A percentile compares a stretch with the other conserved stretches of the same genome.
Conservation (phyloP, 176 grass and related monocot species). For the Cenchrus americanus region DNA sequence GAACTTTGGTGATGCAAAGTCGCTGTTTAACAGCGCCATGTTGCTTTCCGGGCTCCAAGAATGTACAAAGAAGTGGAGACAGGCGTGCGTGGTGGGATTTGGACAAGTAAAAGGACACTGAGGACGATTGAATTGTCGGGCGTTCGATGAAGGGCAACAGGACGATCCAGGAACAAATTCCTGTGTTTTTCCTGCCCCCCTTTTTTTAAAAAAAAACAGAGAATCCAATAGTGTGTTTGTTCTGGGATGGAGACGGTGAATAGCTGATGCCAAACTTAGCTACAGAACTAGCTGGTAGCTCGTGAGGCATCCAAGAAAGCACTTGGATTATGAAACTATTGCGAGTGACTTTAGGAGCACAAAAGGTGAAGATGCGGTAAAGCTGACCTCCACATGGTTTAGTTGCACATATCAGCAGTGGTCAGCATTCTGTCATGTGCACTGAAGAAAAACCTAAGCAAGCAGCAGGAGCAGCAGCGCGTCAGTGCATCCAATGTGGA, state of each 20-base stretch:
- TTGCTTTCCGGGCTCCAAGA: slow-evolving; percentile 40
- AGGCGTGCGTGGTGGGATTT: slow-evolving; percentile 49
- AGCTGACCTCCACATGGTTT: slow-evolving; percentile 50
- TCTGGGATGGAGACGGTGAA: not conserved
- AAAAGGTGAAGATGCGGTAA: slow-evolving; percentile 32
- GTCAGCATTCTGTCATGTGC: slow-evolving; percentile 46
- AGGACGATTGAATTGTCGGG: slow-evolving; percentile 36
- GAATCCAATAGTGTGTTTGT: not conserved
- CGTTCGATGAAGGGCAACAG: not conserved
- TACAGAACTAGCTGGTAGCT: slow-evolving; percentile 23
- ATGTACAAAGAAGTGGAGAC: slow-evolving; percentile 42
- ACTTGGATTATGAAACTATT: slow-evolving; percentile 23
- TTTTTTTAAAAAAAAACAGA: not conserved
- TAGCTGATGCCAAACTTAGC: slow-evolving; percentile 5
- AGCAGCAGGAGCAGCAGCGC: slow-evolving; percentile 13
- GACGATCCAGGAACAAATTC: slow-evolving; percentile 5
- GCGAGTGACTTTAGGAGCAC: slow-evolving; percentile 30
- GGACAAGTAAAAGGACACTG: slow-evolving; percentile 41
- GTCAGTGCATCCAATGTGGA: slow-evolving; percentile 39
- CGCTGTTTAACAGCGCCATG: slow-evolving; percentile 27
- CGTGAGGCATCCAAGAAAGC: slow-evolving; percentile 34
- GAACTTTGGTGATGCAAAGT: slow-evolving; percentile 33
- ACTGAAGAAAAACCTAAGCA: slow-evolving; percentile 12
- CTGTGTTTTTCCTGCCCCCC: not conserved
- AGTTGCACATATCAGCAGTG: slow-evolving; percentile 39